Conservation (phyloP, 2,329 filamentous ascomycete genomes). For the Phaeosphaeria sp. region DNA sequence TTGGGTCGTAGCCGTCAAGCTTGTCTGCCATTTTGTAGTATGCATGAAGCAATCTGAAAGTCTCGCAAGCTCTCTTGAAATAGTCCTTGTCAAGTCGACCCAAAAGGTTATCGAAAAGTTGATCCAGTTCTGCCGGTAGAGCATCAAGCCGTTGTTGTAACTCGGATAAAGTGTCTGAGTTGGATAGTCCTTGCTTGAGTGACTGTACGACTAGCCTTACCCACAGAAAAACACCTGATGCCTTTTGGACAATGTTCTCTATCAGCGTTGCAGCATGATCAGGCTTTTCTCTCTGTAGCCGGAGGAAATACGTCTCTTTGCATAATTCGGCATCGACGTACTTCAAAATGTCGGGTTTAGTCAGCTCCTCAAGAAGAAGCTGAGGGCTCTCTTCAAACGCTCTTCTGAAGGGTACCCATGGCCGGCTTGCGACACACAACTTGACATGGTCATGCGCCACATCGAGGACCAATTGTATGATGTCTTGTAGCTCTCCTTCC, state of each 20-base stretch:
- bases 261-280: not conserved
- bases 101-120: no score
- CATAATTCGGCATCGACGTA: not conserved
- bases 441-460: not conserved
- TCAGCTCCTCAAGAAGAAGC: not conserved
- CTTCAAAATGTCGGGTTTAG: not conserved
- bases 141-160: no score
- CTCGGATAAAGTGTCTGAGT: no score
- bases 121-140: no score
- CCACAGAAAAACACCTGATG: not conserved
- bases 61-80: conserved; percentile 18
- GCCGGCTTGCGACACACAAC: not conserved
- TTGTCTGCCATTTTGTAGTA: not conserved
- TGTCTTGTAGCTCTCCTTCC: no score
- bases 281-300: not conserved
- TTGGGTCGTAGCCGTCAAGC: no score
- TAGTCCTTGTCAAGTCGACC: no score
- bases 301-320: no score
- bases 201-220: not conserved
- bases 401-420: not conserved
- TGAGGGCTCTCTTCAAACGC: not conserved
- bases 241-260: not conserved
- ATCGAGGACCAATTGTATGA: no score
- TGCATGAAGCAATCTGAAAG: conserved; percentile 8
- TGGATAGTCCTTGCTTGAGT: not conserved